Evolutionary conservation across 1,284 basidiomycete species (phyloP).

Genomic region (Ganoderma lingzhi): DNA sequence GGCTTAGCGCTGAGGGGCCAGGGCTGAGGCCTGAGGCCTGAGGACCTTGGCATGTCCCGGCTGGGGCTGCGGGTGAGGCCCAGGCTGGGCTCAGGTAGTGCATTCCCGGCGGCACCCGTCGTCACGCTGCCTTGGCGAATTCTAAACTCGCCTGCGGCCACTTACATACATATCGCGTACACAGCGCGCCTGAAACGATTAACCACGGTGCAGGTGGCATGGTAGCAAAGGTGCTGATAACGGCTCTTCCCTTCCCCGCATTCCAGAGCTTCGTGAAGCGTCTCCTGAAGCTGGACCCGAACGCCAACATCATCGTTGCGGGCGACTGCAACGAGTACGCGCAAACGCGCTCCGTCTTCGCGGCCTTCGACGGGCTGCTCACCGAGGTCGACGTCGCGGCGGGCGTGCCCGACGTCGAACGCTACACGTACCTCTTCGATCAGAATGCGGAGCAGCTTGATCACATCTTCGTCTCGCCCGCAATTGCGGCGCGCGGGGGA

Average conservation of each 20-base stretch:
- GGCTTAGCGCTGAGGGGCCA: too few relatives aligned
- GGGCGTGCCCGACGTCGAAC: slow-evolving; percentile 54
- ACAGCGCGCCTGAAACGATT: not conserved
- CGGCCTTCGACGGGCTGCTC: slow-evolving; percentile 52
- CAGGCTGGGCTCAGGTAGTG: too few relatives aligned
- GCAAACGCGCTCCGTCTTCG: slow-evolving; percentile 60
- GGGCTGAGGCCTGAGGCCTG: too few relatives aligned
- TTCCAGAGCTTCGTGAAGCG: slow-evolving; percentile 56
- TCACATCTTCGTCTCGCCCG: slow-evolving; percentile 62
- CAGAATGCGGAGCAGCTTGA: slow-evolving; percentile 67
- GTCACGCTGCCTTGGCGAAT: not conserved
- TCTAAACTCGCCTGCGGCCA: not conserved
- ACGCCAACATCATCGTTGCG: slow-evolving; percentile 60
- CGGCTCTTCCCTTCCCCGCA: slow-evolving; percentile 22
- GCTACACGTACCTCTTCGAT: slow-evolving; percentile 70
- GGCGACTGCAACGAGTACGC: slow-evolving; percentile 74
- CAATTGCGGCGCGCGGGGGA: slow-evolving; percentile 48
- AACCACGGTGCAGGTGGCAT: not conserved
- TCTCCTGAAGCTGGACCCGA: slow-evolving; percentile 52
- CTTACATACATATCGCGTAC: not conserved
- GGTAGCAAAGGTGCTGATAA: slow-evolving; percentile 34
- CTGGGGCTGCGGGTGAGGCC: too few relatives aligned
- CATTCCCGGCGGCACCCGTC: not conserved
- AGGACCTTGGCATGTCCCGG: not conserved
- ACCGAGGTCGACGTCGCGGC: slow-evolving; percentile 61